These are phyloP conservation scores for Kwoniella dendrophila DNA, from an alignment of 768 basidiomycete species.

Conservation along the genomic window DNA sequence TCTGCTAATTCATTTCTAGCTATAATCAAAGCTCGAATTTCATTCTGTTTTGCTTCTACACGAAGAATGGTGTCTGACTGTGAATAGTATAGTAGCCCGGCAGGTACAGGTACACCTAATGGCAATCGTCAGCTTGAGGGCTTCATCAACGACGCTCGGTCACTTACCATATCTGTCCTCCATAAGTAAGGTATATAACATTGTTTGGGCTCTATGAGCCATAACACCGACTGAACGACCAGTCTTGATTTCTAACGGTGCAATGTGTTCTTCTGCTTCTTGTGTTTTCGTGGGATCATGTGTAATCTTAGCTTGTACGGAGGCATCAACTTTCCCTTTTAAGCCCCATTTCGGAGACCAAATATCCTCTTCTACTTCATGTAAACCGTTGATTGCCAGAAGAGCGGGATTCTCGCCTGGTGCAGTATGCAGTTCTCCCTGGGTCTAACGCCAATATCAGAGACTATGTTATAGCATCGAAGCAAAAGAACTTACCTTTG, in stretches of 20 bases:
- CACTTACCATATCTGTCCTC: slow-evolving; percentile 75
- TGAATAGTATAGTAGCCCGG: slow-evolving; percentile 90
- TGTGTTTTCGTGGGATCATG: slow-evolving; percentile 56
- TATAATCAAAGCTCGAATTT: slow-evolving; percentile 78
- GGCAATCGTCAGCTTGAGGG: background rate
- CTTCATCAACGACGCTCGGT: background rate
- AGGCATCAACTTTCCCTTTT: slow-evolving; percentile 94
- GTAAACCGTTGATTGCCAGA: slow-evolving; percentile 72
- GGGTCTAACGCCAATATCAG: slow-evolving; percentile 58
- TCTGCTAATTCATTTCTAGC: slow-evolving; percentile 81
- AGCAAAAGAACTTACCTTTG: slow-evolving; percentile 60
- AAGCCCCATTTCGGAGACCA: slow-evolving; percentile 94
- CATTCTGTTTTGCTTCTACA: slow-evolving; percentile 77
- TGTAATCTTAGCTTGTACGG: slow-evolving; percentile 68
- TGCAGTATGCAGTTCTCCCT: slow-evolving; percentile 70
- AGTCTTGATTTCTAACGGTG: slow-evolving; percentile 94
- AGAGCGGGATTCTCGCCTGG: slow-evolving; percentile 60
- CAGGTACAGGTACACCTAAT: slow-evolving; percentile 69
- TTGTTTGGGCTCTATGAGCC: slow-evolving; percentile 97
- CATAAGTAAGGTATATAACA: slow-evolving; percentile 89
- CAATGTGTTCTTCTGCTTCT: slow-evolving; percentile 39
- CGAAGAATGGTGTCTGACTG: slow-evolving; percentile 83
- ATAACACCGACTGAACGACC: slow-evolving; percentile 74
- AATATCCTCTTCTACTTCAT: slow-evolving; percentile 95
- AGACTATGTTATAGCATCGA: background rate